Evolutionary conservation across 75 land plant genomes (phyloP).

Genomic region (Pinus albicaulis): DNA sequence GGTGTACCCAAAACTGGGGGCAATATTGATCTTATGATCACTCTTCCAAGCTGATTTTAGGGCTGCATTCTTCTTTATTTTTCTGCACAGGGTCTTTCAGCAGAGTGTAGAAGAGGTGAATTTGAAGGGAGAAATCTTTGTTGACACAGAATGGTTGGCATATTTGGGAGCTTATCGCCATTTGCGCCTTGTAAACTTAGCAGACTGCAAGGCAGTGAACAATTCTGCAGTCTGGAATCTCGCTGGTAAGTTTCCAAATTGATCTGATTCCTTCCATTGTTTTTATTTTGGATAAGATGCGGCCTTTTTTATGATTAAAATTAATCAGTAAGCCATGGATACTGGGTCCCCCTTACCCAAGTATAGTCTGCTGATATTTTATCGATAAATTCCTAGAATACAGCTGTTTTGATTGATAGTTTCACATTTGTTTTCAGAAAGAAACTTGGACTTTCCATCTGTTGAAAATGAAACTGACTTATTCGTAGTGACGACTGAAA

Average conservation of each 20-base stretch:
- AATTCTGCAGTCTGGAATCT: conserved; percentile 76
- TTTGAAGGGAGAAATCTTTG: conserved; percentile 57
- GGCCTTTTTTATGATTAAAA: not conserved
- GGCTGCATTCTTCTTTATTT: not conserved
- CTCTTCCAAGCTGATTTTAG: not conserved
- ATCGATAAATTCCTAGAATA: not conserved
- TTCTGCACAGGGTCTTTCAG: conserved; percentile 69
- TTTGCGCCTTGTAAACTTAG: conserved; percentile 50
- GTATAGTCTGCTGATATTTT: conserved; percentile 4
- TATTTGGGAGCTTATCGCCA: conserved; percentile 78
- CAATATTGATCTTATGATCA: conserved; percentile 1
- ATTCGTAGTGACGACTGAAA: not conserved
- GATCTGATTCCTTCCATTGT: not conserved
- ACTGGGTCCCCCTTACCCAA: not conserved
- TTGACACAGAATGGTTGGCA: conserved; percentile 97
- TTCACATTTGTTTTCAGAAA: not conserved
- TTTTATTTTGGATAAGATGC: conserved; percentile 6
- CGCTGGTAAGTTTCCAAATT: conserved; percentile 40
- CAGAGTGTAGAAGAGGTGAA: conserved; percentile 59
- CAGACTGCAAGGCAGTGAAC: conserved; percentile 60
- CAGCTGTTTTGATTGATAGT: not conserved
- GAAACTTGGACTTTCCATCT: not conserved
- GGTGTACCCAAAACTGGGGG: not conserved
- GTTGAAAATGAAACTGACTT: not conserved
- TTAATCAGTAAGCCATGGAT: not conserved